phyloP scores from a whole-genome alignment of 2,329 filamentous ascomycete species.

The Pestalotiopsis sp. region DNA sequence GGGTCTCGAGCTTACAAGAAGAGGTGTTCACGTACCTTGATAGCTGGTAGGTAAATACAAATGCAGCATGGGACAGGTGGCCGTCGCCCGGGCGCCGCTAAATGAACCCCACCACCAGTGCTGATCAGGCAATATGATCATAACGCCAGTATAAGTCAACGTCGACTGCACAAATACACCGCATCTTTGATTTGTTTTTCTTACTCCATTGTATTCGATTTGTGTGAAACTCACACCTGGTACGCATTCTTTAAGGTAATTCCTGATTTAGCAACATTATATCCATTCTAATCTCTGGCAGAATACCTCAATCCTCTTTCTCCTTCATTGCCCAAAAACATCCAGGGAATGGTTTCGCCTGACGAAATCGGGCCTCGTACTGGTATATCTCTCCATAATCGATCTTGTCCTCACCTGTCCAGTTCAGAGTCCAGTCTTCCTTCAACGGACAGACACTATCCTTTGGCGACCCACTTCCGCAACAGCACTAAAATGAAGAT shows the following conservation, averaged over 20 bases:
- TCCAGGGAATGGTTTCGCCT: background rate
- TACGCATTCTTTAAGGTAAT: too few species aligned
- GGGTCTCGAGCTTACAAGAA: background rate
- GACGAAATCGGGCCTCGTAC: background rate
- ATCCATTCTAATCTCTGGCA: background rate
- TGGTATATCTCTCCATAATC: background rate
- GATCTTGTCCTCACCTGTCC: background rate
- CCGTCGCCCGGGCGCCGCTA: too few species aligned
- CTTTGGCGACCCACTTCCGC: background rate
- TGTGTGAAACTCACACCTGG: too few species aligned
- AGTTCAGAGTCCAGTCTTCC: background rate
- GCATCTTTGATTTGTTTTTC: too few species aligned
- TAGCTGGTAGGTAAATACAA: too few species aligned
- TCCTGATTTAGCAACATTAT: background rate
- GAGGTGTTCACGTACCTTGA: too few species aligned
- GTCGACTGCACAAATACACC: too few species aligned
- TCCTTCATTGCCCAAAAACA: background rate
- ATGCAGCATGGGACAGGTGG: too few species aligned
- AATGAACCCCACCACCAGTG: too few species aligned
- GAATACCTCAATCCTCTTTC: background rate
- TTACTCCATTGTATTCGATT: too few species aligned
- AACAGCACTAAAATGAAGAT: background rate
- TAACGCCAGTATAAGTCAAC: too few species aligned
- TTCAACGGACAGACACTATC: background rate
- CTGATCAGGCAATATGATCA: too few species aligned